A percentile compares a stretch with the other conserved stretches of the same genome.
phyloP scores from a whole-genome alignment of 139 green algal species.

The Astrephomene gubernaculifera region DNA sequence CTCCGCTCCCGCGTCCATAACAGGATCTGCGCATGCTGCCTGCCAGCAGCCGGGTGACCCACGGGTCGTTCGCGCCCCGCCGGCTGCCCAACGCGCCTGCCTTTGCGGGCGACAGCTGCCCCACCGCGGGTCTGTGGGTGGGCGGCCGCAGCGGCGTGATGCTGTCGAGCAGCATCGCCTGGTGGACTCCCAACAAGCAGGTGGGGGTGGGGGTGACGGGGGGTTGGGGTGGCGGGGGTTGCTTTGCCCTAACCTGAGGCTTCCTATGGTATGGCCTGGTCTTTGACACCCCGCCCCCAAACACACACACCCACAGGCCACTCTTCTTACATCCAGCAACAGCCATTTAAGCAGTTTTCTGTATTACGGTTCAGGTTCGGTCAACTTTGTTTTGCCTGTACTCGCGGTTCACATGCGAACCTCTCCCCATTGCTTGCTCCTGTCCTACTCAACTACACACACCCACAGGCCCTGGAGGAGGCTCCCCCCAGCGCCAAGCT shows the following conservation, averaged over 20 bases:
- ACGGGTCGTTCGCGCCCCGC: neutral
- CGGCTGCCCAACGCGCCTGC: conserved; percentile 40
- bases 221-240: neutral
- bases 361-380: no score
- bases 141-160: conserved; percentile 2
- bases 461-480: conserved; percentile 40
- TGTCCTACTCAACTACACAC: neutral
- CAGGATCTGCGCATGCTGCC: conserved; percentile 34
- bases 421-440: no score
- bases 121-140: conserved; percentile 41
- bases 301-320: no score
- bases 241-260: no score
- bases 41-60: neutral
- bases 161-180: conserved; percentile 48
- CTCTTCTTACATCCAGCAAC: no score
- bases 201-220: neutral
- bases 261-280: no score
- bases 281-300: no score
- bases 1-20: neutral
- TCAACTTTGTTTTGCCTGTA: no score
- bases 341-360: no score
- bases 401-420: no score
- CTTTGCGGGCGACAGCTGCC: conserved; percentile 50
- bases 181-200: conserved; percentile 45
- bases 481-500: conserved; percentile 25